phyloP scores from a whole-genome alignment of 1,284 basidiomycete genomes.

The Wolfiporia cocos region DNA sequence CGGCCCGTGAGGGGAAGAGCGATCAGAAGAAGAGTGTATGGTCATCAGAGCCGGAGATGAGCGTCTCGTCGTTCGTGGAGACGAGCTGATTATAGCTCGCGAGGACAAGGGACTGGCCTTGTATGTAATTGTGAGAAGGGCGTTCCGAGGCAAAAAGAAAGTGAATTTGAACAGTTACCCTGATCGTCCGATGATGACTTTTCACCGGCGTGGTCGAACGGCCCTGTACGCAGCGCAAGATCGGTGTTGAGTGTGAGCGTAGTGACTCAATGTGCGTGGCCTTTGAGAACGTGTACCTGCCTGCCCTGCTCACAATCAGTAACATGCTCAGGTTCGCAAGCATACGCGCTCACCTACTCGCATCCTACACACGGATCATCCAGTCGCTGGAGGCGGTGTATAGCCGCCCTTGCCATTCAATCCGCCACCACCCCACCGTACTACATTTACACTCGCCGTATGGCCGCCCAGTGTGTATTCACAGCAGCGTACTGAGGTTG shows the following conservation, averaged over 20 bases:
- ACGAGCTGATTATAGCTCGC: slow-evolving; percentile 71
- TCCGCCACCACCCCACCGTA: slow-evolving; percentile 89
- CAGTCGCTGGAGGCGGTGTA: slow-evolving; percentile 95
- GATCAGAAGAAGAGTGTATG: slow-evolving; percentile 95
- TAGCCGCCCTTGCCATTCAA: slow-evolving; percentile 61
- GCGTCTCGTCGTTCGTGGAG: slow-evolving; percentile 68
- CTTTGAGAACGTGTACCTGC: slow-evolving; percentile 73
- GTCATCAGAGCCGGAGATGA: slow-evolving; percentile 93
- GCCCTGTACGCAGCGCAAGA: slow-evolving; percentile 91
- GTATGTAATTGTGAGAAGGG: neutral
- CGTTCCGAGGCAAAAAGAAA: neutral
- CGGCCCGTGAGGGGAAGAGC: slow-evolving; percentile 45
- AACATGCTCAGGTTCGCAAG: slow-evolving; percentile 8
- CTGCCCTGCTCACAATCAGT: slow-evolving; percentile 43
- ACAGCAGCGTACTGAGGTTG: slow-evolving; percentile 61
- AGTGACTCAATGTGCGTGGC: slow-evolving; percentile 99
- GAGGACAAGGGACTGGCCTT: slow-evolving; percentile 72
- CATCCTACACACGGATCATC: slow-evolving; percentile 93
- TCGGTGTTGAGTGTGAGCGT: slow-evolving; percentile 95
- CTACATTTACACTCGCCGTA: slow-evolving; percentile 90
- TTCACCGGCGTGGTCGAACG: slow-evolving; percentile 86
- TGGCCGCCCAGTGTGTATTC: slow-evolving; percentile 93
- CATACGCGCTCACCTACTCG: slow-evolving; percentile 57
- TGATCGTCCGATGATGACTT: slow-evolving; percentile 73
- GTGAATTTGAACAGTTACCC: slow-evolving; percentile 37